These are phyloP conservation scores for Scalesia atractyloides DNA, from an alignment of 129 eudicot species.

Conservation along the genomic window DNA sequence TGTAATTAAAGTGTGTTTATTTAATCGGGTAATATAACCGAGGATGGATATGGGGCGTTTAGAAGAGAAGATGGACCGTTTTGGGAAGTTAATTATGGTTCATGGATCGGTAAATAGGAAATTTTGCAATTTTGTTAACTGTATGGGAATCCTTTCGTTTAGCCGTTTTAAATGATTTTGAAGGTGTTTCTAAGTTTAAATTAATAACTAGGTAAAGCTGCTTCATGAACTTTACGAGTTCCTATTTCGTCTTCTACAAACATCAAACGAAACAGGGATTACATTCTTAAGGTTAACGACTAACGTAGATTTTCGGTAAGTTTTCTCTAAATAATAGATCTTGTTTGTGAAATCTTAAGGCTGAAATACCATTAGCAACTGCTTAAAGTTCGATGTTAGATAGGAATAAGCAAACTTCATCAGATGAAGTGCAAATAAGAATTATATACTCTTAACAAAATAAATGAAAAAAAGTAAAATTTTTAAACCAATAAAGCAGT, in stretches of 20 bases:
- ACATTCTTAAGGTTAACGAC: background rate
- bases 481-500: slow-evolving; percentile 12
- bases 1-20: background rate
- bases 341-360: slow-evolving; percentile 3
- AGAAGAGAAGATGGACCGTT: background rate
- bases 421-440: slow-evolving; percentile 5
- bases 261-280: too few relatives aligned
- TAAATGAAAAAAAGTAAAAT: background rate
- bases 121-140: background rate
- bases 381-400: background rate
- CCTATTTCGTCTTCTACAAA: background rate
- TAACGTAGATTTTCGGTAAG: background rate
- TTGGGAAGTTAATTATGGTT: slow-evolving; percentile 17
- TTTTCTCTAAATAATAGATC: background rate
- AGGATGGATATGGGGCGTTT: background rate
- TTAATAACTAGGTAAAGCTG: slow-evolving; percentile 18
- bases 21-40: background rate
- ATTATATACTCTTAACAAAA: background rate
- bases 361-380: slow-evolving; percentile 11
- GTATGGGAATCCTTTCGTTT: background rate
- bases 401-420: slow-evolving; percentile 6
- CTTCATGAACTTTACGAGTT: slow-evolving; percentile 3
- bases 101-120: slow-evolving; percentile 4
- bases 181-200: background rate
- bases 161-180: background rate